Base-by-base conservation (phyloP, 345 rosid genomes). In the Lumnitzera littorea region DNA sequence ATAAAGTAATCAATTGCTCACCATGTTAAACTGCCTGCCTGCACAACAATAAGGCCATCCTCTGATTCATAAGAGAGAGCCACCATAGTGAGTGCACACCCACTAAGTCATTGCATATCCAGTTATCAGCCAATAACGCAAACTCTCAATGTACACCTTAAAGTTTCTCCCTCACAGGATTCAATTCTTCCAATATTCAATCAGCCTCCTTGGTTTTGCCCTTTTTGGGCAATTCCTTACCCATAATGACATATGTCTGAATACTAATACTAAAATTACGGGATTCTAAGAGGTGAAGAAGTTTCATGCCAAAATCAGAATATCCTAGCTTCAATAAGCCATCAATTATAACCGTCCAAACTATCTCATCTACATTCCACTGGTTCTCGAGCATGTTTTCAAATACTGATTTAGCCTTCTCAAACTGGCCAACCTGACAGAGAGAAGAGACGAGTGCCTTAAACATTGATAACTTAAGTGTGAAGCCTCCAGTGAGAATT, bases 271-370 rank as follows among this genome's bases (percentile, higher is more conserved):
- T 27, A 70, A 58, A 72, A 59, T 67, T 73, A 66, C 68, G 64
- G 36, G 81, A 78, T 75, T 82, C 86, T 75, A 82, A 74, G 15
- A 82, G 63, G 67, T 63, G 59, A 56, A 85, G 76, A 76, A 82
- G 73, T 72, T 73, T 67, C 75, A 78, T 68, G 70, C 84, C 74
- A 20, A 73, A 46, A 74, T 78, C 76, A 25, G 78, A 47, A 24
- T 70, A 49, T 62, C 86, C 84, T 68, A 60, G 70, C 66, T 72
- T 72, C 59, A 82, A 59, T 64, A 85, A 70, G 58, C 91, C 91
- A 73, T 82, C 91, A 66, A 80, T 46, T 72, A 85, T 67, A 24
- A 85, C 79, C 41, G 81, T 74, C 91, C 91, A 85, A 56, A 76
- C 80, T 74, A 85, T 73, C 72, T 82, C 81, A 71, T 82, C 82